Evolutionary conservation across 2,329 filamentous ascomycete genomes (phyloP).

Genomic region (Sporothrix sp.): DNA sequence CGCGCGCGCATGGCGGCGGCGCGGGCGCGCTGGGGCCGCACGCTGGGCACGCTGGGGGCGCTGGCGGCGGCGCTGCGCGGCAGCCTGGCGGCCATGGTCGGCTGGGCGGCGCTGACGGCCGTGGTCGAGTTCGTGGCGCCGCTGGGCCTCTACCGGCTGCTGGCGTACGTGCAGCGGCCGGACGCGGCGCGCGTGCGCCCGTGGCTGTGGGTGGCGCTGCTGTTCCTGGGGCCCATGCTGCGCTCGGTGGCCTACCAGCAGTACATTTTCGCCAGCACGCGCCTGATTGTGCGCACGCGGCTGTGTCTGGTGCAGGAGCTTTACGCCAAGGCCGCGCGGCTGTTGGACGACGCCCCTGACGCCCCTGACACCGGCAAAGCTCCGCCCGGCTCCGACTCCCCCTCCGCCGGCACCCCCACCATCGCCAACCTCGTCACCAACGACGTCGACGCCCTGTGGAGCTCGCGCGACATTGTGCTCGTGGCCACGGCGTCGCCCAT

Average conservation of each 20-base stretch:
- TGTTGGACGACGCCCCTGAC: conserved; percentile 24
- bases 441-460: conserved; percentile 46
- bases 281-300: conserved; percentile 46
- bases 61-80: conserved; percentile 32
- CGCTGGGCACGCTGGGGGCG: conserved; percentile 38
- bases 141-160: conserved; percentile 43
- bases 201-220: conserved; percentile 34
- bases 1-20: conserved; percentile 35
- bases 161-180: conserved; percentile 41
- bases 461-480: conserved; percentile 41
- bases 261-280: conserved; percentile 48
- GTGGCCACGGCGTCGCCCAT: conserved; percentile 36
- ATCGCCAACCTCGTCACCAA: conserved; percentile 40
- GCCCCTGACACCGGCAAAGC: conserved; percentile 20
- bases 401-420: no score
- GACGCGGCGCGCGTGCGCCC: conserved; percentile 36
- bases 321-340: conserved; percentile 38
- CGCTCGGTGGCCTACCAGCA: conserved; percentile 45
- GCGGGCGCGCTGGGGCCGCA: conserved; percentile 33
- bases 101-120: conserved; percentile 31
- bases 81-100: conserved; percentile 36
- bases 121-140: conserved; percentile 41
- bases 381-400: conserved; percentile 7
- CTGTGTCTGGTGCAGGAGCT: conserved; percentile 49
- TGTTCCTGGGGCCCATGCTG: conserved; percentile 41